Conservation (phyloP, 345 rosid species). For the Streptanthus diversifolius region DNA sequence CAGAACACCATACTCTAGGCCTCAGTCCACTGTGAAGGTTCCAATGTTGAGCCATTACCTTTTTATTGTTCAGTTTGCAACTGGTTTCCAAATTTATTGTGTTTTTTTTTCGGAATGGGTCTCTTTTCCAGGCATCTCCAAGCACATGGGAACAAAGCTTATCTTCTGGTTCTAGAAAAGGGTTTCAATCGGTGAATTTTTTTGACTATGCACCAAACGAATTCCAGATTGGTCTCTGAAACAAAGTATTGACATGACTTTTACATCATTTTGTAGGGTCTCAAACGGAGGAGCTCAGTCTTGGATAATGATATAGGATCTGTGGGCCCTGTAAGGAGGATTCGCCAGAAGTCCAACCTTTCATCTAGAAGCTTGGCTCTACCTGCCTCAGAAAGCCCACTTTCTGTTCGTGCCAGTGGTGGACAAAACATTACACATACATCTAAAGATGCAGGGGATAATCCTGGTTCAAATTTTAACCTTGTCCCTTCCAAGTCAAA, state of each 20-base stretch:
- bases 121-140: slow-evolving; percentile 41
- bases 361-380: slow-evolving; percentile 44
- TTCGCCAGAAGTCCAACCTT: slow-evolving; percentile 79
- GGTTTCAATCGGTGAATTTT: slow-evolving; percentile 37
- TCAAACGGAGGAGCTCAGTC: slow-evolving; percentile 72
- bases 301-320: slow-evolving; percentile 74
- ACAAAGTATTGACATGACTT: slow-evolving; percentile 9
- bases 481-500: slow-evolving; percentile 73
- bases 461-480: slow-evolving; percentile 42
- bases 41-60: not conserved
- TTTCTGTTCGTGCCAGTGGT: slow-evolving; percentile 35
- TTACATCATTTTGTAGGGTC: slow-evolving; percentile 45
- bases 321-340: slow-evolving; percentile 82
- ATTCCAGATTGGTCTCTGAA: not conserved
- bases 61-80: not conserved
- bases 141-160: slow-evolving; percentile 43
- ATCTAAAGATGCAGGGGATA: slow-evolving; percentile 37
- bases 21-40: slow-evolving; percentile 61
- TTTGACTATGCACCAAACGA: not conserved
- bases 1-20: slow-evolving; percentile 76
- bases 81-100: not conserved
- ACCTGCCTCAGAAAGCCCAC: slow-evolving; percentile 40
- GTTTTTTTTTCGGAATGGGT: slow-evolving; percentile 39
- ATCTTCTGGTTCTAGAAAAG: slow-evolving; percentile 55
- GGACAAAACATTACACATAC: slow-evolving; percentile 29